These are phyloP conservation scores for Gloeostereum incarnatum DNA, from an alignment of 768 basidiomycete species.

Conservation along the genomic window DNA sequence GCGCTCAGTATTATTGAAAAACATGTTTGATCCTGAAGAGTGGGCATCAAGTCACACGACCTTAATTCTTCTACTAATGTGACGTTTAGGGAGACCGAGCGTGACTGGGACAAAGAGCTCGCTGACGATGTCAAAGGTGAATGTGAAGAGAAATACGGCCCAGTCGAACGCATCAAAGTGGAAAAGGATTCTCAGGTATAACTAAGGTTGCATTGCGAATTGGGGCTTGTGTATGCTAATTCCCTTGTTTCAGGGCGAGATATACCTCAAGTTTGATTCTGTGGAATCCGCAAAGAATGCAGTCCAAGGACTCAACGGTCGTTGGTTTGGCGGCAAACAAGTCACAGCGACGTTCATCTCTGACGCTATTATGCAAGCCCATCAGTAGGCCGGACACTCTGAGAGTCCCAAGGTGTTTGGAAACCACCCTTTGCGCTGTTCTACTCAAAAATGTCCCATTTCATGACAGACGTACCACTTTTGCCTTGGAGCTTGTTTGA, in stretches of 20 bases:
- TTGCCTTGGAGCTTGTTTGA: no score
- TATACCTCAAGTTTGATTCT: slow-evolving; percentile 85
- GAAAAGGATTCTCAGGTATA: slow-evolving; percentile 87
- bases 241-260: slow-evolving; percentile 68
- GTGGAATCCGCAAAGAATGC: slow-evolving; percentile 78
- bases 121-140: slow-evolving; percentile 95
- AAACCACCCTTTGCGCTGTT: no score
- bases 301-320: slow-evolving; percentile 84
- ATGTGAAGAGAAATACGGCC: slow-evolving; percentile 86
- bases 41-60: slow-evolving; percentile 26
- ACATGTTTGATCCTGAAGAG: slow-evolving; percentile 99
- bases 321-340: slow-evolving; percentile 94
- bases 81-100: slow-evolving; percentile 74
- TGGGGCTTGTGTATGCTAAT: slow-evolving; percentile 6
- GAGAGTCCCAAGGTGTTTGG: no score
- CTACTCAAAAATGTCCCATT: no score
- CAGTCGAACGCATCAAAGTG: slow-evolving; percentile 80
- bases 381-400: slow-evolving; percentile 39
- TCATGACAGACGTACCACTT: no score
- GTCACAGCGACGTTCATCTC: slow-evolving; percentile 84
- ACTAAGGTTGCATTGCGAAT: background rate
- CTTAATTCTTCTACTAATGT: slow-evolving; percentile 1
- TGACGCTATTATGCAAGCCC: slow-evolving; percentile 90
- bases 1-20: slow-evolving; percentile 80
- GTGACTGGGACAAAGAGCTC: slow-evolving; percentile 94